Conservation (phyloP, 2,329 filamentous ascomycete genomes). For the Colletotrichum cuscutae region DNA sequence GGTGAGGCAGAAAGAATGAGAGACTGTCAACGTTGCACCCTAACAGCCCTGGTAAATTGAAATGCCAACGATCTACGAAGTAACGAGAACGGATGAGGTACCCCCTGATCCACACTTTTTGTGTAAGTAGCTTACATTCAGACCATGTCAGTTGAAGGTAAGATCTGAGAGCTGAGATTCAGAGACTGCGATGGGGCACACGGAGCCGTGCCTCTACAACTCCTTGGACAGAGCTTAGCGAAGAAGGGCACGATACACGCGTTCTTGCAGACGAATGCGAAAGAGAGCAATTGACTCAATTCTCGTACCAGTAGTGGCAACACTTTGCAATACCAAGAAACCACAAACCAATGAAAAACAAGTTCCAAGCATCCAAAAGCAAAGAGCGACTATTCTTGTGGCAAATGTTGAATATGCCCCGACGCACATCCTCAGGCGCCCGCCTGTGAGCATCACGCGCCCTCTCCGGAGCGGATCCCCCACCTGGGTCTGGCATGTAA, state of each 20-base stretch:
- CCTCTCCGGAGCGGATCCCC: constrained; percentile 4
- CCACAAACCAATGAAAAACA: background rate
- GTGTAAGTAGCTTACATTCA: background rate
- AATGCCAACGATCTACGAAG: background rate
- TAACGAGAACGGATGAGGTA: background rate
- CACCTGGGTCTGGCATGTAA: background rate
- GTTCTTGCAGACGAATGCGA: background rate
- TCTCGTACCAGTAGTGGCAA: too few relatives aligned
- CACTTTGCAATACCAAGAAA: background rate
- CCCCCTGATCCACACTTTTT: background rate
- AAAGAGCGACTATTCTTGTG: background rate
- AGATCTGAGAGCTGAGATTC: background rate
- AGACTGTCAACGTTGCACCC: background rate
- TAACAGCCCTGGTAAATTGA: background rate
- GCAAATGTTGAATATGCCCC: constrained; percentile 25
- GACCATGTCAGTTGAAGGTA: background rate
- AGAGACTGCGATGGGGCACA: background rate
- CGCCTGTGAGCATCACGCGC: background rate
- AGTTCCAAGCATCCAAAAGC: background rate
- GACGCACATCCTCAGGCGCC: constrained; percentile 19
- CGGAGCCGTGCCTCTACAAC: background rate
- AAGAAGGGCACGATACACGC: background rate
- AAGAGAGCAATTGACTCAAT: background rate
- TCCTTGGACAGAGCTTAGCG: background rate
- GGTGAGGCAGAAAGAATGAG: background rate